A percentile compares a stretch with the other conserved stretches of the same genome.
phyloP scores from a whole-genome alignment of 768 basidiomycete species.

The Rossbeevera mucosa region DNA sequence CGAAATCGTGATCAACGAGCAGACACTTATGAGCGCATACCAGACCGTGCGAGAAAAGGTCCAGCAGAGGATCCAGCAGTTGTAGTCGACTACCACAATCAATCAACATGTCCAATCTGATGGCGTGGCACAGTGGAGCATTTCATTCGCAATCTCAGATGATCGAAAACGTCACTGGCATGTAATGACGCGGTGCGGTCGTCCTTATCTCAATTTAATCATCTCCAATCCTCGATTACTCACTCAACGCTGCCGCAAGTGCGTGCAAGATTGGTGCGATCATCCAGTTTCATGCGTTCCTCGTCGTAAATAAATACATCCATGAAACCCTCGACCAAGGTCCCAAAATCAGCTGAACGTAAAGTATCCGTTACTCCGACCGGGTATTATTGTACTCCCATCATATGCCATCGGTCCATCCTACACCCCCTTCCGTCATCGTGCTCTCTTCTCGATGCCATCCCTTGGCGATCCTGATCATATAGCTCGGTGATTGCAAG shows the following conservation, averaged over 20 bases:
- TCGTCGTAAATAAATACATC: neutral
- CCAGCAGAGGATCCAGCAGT: slow-evolving; percentile 75
- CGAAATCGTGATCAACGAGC: slow-evolving; percentile 98
- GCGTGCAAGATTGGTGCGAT: neutral
- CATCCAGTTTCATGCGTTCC: neutral
- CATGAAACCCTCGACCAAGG: neutral
- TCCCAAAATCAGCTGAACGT: neutral
- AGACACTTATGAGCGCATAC: slow-evolving; percentile 91
- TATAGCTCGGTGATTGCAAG: neutral
- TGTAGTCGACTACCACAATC: slow-evolving; percentile 36
- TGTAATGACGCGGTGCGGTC: neutral
- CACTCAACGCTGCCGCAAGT: neutral
- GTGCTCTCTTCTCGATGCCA: neutral
- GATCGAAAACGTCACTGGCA: neutral
- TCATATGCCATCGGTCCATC: neutral
- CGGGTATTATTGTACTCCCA: neutral
- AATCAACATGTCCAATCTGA: neutral
- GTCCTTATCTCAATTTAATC: neutral
- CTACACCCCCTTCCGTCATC: neutral
- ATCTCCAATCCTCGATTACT: neutral
- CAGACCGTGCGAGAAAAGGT: slow-evolving; percentile 84
- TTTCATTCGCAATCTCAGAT: neutral
- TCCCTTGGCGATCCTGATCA: neutral
- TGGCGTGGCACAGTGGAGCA: neutral
- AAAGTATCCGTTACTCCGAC: neutral